Percentiles rank a stretch among this genome's conserved stretches.
These are phyloP conservation scores for Lachnellula cervina DNA, from an alignment of 2,329 filamentous ascomycete species.

Conservation along the genomic window DNA sequence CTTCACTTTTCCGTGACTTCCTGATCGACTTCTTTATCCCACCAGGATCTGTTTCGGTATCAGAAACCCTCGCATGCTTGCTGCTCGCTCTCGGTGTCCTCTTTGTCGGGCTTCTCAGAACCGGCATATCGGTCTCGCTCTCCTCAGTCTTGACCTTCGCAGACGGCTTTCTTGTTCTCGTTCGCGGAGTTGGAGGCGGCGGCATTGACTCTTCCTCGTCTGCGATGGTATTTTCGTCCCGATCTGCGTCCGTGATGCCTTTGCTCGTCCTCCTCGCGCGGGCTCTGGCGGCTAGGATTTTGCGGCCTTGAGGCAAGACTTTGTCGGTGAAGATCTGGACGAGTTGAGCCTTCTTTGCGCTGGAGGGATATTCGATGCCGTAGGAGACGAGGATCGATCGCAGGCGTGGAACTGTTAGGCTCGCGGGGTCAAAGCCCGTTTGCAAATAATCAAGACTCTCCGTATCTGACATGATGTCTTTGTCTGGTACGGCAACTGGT, in stretches of 20 bases:
- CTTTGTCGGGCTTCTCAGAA: conserved; percentile 47
- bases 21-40: conserved; percentile 41
- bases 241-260: conserved; percentile 70
- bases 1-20: conserved; percentile 47
- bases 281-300: conserved; percentile 69
- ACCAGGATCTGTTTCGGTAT: conserved; percentile 46
- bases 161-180: conserved; percentile 50
- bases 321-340: conserved; percentile 77
- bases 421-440: conserved; percentile 76
- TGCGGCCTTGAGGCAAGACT: conserved; percentile 71
- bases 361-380: conserved; percentile 78
- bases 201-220: conserved; percentile 54
- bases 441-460: conserved; percentile 77
- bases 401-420: conserved; percentile 80
- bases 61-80: conserved; percentile 48
- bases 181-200: conserved; percentile 47
- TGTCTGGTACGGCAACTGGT: not conserved
- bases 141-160: conserved; percentile 45
- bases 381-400: conserved; percentile 89
- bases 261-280: conserved; percentile 79
- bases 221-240: conserved; percentile 56
- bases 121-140: conserved; percentile 44
- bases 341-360: conserved; percentile 86
- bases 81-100: conserved; percentile 50
- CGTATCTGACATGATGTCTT: conserved; percentile 52